Conservation (phyloP, 2,329 filamentous ascomycete genomes). For the Aspergillus caelatus region DNA sequence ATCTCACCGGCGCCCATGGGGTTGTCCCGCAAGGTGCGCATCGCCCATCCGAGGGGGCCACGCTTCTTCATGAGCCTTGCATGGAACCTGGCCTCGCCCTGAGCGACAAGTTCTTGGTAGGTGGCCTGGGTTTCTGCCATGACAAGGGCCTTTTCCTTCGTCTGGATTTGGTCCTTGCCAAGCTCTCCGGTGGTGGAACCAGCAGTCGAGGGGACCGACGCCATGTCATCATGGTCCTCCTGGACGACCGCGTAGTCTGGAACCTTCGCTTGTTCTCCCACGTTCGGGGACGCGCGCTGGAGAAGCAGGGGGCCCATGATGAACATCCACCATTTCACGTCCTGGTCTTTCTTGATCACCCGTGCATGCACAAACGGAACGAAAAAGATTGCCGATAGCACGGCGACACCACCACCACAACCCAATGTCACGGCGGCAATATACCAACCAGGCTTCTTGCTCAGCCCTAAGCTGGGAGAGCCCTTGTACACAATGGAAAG, state of each 20-base stretch:
- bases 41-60: conserved; percentile 79
- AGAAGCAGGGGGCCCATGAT: conserved; percentile 66
- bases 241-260: conserved; percentile 80
- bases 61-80: conserved; percentile 63
- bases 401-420: conserved; percentile 60
- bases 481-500: conserved; percentile 82
- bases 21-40: conserved; percentile 75
- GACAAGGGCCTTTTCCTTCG: conserved; percentile 44
- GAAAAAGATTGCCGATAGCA: conserved; percentile 70
- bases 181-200: conserved; percentile 2
- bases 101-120: conserved; percentile 65
- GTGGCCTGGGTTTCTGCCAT: conserved; percentile 52
- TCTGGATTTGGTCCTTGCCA: conserved; percentile 24
- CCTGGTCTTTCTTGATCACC: conserved; percentile 69
- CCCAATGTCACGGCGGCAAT: conserved; percentile 69
- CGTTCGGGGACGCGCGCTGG: conserved; percentile 58
- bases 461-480: conserved; percentile 67
- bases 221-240: conserved; percentile 56
- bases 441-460: conserved; percentile 64
- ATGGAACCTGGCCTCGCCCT: conserved; percentile 62
- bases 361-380: conserved; percentile 69
- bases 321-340: conserved; percentile 65
- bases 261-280: conserved; percentile 60
- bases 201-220: conserved; percentile 25
- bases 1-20: conserved; percentile 71